phyloP scores from a whole-genome alignment of 306 rosid species.

The Senna siamea region DNA sequence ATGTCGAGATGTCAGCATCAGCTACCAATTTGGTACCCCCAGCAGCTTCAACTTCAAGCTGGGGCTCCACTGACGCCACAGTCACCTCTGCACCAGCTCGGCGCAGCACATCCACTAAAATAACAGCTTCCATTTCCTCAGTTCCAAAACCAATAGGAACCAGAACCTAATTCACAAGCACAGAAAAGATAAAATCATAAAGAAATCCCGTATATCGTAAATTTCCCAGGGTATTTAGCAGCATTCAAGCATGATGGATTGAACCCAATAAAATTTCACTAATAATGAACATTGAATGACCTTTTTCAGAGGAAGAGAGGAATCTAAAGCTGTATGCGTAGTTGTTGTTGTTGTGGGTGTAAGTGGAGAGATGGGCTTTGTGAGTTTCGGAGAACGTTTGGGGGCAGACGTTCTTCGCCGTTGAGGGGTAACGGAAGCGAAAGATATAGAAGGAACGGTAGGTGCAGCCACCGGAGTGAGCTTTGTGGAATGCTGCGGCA shows the following conservation, averaged over 20 bases:
- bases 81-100: conserved; percentile 94
- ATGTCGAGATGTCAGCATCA: conserved; percentile 63
- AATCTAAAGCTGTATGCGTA: conserved; percentile 13
- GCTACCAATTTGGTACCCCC: conserved; percentile 80
- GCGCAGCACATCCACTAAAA: conserved; percentile 80
- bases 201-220: not conserved
- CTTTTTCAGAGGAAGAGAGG: conserved; percentile 61
- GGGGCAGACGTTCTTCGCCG: conserved; percentile 40
- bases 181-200: not conserved
- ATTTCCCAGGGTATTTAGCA: too few species aligned
- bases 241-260: too few species aligned
- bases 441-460: conserved; percentile 32
- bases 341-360: conserved; percentile 24
- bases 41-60: conserved; percentile 78
- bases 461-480: conserved; percentile 39
- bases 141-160: conserved; percentile 92
- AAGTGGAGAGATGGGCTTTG: conserved; percentile 43
- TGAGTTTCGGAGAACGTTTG: conserved; percentile 47
- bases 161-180: conserved; percentile 54
- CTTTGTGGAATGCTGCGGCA: conserved; percentile 40
- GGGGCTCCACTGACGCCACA: conserved; percentile 87
- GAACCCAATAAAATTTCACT: not conserved
- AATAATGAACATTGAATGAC: conserved; percentile 24
- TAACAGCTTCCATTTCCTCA: conserved; percentile 96
- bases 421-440: conserved; percentile 41